phyloP scores from a whole-genome alignment of 1,139 yeast genomes.

The Suhomyces taliae region DNA sequence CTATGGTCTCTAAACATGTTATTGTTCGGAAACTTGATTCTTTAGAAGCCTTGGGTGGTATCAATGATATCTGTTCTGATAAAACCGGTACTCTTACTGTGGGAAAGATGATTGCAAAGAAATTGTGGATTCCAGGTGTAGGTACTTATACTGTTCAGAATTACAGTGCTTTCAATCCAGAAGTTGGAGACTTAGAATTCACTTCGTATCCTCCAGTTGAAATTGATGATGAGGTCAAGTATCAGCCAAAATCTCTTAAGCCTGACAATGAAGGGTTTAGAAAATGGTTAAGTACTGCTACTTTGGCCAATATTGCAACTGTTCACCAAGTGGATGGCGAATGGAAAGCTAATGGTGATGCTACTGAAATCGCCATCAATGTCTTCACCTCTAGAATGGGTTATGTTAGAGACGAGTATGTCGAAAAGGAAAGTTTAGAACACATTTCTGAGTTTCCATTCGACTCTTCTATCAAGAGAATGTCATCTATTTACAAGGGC shows the following conservation, averaged over 20 bases:
- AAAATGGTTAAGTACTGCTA: conserved; percentile 59
- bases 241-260: conserved; percentile 22
- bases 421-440: conserved; percentile 31
- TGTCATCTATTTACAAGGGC: conserved; percentile 60
- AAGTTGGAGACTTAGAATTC: conserved; percentile 55
- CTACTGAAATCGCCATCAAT: conserved; percentile 82
- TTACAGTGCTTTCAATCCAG: conserved; percentile 72
- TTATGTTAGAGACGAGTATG: conserved; percentile 44
- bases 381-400: conserved; percentile 64
- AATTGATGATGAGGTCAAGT: conserved; percentile 40
- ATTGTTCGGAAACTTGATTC: conserved; percentile 79
- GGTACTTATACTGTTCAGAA: conserved; percentile 65
- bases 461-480: conserved; percentile 74
- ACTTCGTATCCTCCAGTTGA: conserved; percentile 42
- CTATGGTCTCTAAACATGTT: conserved; percentile 70
- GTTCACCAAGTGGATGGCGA: conserved; percentile 41
- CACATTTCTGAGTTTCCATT: conserved; percentile 73
- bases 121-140: conserved; percentile 73
- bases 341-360: conserved; percentile 84
- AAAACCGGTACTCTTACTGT: conserved; percentile 82
- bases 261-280: conserved; percentile 31
- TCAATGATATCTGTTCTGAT: conserved; percentile 80
- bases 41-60: conserved; percentile 76
- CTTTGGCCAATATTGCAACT: conserved; percentile 72
- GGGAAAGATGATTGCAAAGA: conserved; percentile 74